phyloP scores from a whole-genome alignment of 2,329 filamentous ascomycete species.

The Sarocladiaceae sp. region DNA sequence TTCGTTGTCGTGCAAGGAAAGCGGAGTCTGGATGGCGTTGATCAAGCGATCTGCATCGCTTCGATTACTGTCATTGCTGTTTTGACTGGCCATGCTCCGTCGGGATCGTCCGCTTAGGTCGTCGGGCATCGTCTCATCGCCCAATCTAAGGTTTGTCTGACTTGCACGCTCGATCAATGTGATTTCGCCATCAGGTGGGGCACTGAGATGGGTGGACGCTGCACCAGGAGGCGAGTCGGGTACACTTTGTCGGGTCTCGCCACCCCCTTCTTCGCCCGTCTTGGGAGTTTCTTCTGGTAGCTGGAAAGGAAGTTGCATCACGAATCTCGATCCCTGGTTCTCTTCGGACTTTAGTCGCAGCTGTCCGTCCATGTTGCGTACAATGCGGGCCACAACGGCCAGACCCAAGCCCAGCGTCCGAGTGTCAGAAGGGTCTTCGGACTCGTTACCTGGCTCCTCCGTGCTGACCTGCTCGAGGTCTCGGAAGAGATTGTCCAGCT shows the following conservation, averaged over 20 bases:
- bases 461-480: conserved; percentile 53
- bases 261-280: conserved; percentile 10
- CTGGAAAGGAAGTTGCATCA: conserved; percentile 71
- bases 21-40: conserved; percentile 61
- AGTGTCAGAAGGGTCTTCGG: conserved; percentile 21
- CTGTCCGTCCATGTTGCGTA: conserved; percentile 89
- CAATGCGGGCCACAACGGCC: conserved; percentile 78
- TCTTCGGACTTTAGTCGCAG: conserved; percentile 77
- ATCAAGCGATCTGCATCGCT: conserved; percentile 67
- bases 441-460: conserved; percentile 31
- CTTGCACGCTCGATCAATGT: conserved; percentile 51
- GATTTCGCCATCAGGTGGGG: conserved; percentile 45
- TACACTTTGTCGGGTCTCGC: conserved; percentile 5
- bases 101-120: conserved; percentile 18
- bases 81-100: conserved; percentile 33
- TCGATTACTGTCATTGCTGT: conserved; percentile 24
- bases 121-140: conserved; percentile 2
- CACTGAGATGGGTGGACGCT: conserved; percentile 8
- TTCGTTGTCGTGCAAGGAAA: conserved; percentile 33
- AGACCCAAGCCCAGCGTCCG: conserved; percentile 70
- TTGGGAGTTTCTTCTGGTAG: conserved; percentile 40
- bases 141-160: conserved; percentile 13
- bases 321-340: conserved; percentile 75
- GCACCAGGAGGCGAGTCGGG: background rate
- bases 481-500: conserved; percentile 49